Percentiles rank a stretch among this genome's conserved stretches.
These are phyloP conservation scores for Ceratonia siliqua DNA, from an alignment of 306 rosid species.

Conservation along the genomic window DNA sequence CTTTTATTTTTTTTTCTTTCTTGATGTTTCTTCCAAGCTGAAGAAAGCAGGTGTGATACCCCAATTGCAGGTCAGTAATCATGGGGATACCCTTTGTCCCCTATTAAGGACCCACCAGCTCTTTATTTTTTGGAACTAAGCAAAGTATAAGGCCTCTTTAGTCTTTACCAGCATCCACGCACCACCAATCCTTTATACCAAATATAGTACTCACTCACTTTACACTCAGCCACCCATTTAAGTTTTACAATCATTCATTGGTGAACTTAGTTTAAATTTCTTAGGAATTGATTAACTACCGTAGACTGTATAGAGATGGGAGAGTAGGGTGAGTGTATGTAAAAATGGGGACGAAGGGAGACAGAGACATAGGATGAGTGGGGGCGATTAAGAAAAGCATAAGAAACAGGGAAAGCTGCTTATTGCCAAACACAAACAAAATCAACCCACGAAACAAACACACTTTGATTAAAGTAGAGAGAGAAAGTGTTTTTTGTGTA, in stretches of 20 bases:
- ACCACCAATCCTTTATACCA: no score
- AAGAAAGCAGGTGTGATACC: conserved; percentile 43
- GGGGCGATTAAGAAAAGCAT: conserved; percentile 66
- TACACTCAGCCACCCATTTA: no score
- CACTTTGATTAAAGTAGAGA: conserved; percentile 46
- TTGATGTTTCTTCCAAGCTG: conserved; percentile 33
- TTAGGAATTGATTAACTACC: no score
- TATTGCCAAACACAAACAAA: conserved; percentile 42
- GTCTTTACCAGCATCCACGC: no score
- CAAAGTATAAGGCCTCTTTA: conserved; percentile 30
- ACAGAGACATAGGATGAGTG: conserved; percentile 67
- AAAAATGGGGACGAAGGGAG: conserved; percentile 25
- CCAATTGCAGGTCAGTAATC: conserved; percentile 64
- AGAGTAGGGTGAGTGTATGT: background rate
- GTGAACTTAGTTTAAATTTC: no score
- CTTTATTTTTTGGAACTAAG: conserved; percentile 40
- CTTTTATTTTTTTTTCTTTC: conserved; percentile 12
- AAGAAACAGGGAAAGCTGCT: conserved; percentile 33
- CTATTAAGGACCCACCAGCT: conserved; percentile 52
- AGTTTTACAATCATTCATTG: no score
- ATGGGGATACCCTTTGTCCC: conserved; percentile 86
- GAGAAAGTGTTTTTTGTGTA: conserved; percentile 23
- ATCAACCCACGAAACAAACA: conserved; percentile 38
- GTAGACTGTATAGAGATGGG: no score
- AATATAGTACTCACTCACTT: no score